Evolutionary conservation across 805 yeast genomes (phyloP), one percentile per base, ranked within the genome.

Genomic region (Debaryomyces hansenii): DNA sequence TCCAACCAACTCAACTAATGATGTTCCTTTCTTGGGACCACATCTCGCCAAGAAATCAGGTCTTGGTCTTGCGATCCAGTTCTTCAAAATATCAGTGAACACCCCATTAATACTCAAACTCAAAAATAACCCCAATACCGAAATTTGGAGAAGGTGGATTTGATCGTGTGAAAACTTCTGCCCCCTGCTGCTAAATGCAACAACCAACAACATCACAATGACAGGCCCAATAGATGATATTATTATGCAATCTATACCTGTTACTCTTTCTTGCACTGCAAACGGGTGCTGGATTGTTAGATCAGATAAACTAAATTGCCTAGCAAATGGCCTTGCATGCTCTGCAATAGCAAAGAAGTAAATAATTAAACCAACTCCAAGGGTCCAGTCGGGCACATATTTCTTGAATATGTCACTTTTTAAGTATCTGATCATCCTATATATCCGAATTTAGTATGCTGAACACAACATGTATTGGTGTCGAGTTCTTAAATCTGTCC

Each of bases 231-330:
- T 44, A 12, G 60, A 52, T 24, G 68, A 66, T 4, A 70, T 40
- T 10, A 61, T 20, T 8, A 67, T 53, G 45, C 74, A 70, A 29
- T 54, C 45, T 10, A 52, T 21, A 5, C 62, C 67, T 10, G 66
- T 54, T 28, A 70, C 71, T 11, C 72, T 51, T 48, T 70, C 74
- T 2, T 41, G 28, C 1, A 36, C 41, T 3, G 71, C 61, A 42
- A 67, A 69, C 6, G 74, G 74, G 51, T 70, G 73, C 32, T 67
- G 62, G 36, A 70, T 60, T 9, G 66, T 48, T 6, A 55, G 53
- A 48, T 70, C 74, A 24, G 53, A 47, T 18, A 66, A 44, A 20
- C 61, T 59, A 47, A 70, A 70, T 48, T 70, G 70, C 41, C 74
- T 58, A 29, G 54, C 44, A 46, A 69, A 70, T 9, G 75, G 75